A percentile compares a stretch with the other conserved stretches of the same genome.
phyloP scores from a whole-genome alignment of 2,329 filamentous ascomycete genomes.

The Claviceps pazoutovae region DNA sequence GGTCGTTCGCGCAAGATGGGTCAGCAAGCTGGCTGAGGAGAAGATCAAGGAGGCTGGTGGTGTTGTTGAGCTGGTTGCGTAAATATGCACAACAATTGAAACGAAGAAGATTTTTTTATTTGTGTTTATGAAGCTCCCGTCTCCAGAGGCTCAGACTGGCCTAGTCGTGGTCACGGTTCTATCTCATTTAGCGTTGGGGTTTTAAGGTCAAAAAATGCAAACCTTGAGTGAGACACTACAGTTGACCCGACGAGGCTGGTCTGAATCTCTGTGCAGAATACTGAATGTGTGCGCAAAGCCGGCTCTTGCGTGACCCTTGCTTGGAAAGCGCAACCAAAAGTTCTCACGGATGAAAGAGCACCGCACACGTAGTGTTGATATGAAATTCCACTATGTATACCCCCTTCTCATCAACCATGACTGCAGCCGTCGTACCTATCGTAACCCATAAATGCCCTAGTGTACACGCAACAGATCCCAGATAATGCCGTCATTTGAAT shows the following conservation, averaged over 20 bases:
- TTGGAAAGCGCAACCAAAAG: not conserved
- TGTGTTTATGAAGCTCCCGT: not conserved
- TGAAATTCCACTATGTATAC: not conserved
- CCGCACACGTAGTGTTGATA: not conserved
- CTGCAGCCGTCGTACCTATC: not conserved
- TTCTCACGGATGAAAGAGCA: not conserved
- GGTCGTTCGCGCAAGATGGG: conserved; percentile 88
- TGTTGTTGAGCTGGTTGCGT: conserved; percentile 90
- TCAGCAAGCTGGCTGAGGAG: conserved; percentile 91
- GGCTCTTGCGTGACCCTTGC: not conserved
- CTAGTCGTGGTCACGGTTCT: no score
- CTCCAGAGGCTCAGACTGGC: not conserved
- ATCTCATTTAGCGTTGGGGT: no score
- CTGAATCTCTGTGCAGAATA: not conserved
- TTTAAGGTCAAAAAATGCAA: no score
- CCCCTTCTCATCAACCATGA: not conserved
- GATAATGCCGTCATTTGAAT: not conserved
- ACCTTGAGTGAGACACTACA: not conserved
- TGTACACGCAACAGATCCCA: not conserved
- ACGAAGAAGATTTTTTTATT: not conserved
- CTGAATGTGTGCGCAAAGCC: not conserved
- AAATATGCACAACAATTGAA: conserved; percentile 13
- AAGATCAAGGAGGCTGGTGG: conserved; percentile 98
- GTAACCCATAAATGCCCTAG: conserved; percentile 2
- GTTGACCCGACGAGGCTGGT: not conserved